phyloP scores from a whole-genome alignment of 208 protist species.

The Zelonia costaricensis region DNA sequence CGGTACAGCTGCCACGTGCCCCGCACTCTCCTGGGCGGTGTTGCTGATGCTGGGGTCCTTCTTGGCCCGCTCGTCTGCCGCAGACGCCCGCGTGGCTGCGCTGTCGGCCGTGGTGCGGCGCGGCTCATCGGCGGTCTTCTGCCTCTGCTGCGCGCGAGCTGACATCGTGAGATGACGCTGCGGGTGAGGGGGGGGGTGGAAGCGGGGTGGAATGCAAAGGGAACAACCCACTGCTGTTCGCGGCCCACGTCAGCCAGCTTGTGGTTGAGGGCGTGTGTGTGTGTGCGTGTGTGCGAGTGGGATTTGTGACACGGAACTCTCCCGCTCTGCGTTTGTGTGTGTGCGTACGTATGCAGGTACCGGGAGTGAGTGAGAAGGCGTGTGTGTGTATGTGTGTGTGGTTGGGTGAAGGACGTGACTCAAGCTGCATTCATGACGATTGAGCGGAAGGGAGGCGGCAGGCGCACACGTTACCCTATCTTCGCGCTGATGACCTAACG shows the following conservation, averaged over 20 bases:
- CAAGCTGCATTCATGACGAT: too few species aligned
- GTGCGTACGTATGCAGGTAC: background rate
- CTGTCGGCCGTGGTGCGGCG: too few species aligned
- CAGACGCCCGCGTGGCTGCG: too few species aligned
- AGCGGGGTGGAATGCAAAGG: background rate
- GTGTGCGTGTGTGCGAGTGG: background rate
- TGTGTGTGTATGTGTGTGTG: too few species aligned
- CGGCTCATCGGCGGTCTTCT: too few species aligned
- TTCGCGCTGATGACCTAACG: too few species aligned
- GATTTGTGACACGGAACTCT: background rate
- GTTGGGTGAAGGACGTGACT: too few species aligned
- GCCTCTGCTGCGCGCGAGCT: background rate
- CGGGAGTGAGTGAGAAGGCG: background rate
- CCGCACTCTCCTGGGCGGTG: background rate
- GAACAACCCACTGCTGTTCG: too few species aligned
- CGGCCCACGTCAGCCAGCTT: too few species aligned
- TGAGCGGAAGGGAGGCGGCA: too few species aligned
- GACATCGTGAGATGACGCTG: background rate
- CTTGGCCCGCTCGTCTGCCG: too few species aligned
- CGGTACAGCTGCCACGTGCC: slow-evolving; percentile 1
- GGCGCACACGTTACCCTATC: too few species aligned
- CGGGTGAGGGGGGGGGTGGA: background rate
- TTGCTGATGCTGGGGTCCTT: background rate
- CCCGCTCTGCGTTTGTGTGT: background rate
- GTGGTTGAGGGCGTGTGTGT: background rate